A percentile compares a stretch with the other conserved stretches of the same genome.
phyloP scores from a whole-genome alignment of 768 basidiomycete genomes.

The Podaxis sp. region DNA sequence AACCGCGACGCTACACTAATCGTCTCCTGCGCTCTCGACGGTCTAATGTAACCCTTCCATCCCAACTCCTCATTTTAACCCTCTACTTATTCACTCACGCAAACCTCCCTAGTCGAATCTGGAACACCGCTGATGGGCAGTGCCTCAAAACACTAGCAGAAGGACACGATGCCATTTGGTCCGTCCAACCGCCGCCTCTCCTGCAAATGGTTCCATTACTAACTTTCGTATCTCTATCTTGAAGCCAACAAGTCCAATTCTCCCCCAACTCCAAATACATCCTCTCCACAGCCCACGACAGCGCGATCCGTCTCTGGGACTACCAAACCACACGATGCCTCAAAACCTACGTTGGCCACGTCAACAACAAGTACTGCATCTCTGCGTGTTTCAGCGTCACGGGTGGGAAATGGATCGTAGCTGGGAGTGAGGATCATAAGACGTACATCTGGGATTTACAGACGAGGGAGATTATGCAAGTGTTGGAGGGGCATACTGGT shows the following conservation, averaged over 20 bases:
- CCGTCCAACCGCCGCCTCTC: constrained; percentile 15
- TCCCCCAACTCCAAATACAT: constrained; percentile 96
- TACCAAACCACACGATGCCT: constrained; percentile 88
- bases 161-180: constrained; percentile 85
- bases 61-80: not conserved
- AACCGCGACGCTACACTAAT: constrained; percentile 90
- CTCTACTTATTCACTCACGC: constrained; percentile 7
- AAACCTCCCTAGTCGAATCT: constrained; percentile 71
- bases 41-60: constrained; percentile 72
- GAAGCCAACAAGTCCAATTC: constrained; percentile 87
- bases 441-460: constrained; percentile 92
- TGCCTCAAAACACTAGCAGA: constrained; percentile 96
- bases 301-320: constrained; percentile 92
- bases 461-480: constrained; percentile 80
- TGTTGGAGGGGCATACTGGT: constrained; percentile 76
- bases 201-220: not conserved
- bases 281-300: constrained; percentile 91
- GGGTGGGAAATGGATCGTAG: constrained; percentile 86
- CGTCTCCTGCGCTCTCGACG: constrained; percentile 89
- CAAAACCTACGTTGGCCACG: constrained; percentile 86
- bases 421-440: constrained; percentile 89
- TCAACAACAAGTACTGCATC: constrained; percentile 81
- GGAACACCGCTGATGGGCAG: constrained; percentile 90
- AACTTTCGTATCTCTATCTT: not conserved
- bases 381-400: constrained; percentile 83